A percentile compares a stretch with the other conserved stretches of the same genome.
These are phyloP conservation scores for Xylaria grammica DNA, from an alignment of 495 filamentous ascomycete species.

Conservation along the genomic window DNA sequence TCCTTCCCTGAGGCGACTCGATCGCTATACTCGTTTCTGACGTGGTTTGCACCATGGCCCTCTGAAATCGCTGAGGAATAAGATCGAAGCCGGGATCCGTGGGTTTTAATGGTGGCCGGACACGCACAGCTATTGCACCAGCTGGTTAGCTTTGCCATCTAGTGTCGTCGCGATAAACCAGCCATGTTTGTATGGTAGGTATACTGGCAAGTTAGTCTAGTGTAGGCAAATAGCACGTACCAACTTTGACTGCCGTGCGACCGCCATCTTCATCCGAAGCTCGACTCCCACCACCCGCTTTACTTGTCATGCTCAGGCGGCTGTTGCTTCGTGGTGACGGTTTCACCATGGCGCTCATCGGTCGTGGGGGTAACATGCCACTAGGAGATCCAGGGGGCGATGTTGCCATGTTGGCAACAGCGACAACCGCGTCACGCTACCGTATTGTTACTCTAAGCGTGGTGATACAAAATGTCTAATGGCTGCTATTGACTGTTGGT, in stretches of 20 bases:
- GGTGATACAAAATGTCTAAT: background rate
- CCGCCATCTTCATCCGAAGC: constrained; percentile 87
- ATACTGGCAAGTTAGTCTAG: background rate
- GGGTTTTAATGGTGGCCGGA: constrained; percentile 84
- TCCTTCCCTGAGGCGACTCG: constrained; percentile 88
- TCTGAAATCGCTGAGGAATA: constrained; percentile 93
- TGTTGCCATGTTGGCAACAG: constrained; percentile 53
- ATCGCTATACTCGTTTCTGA: constrained; percentile 83
- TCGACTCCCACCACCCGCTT: constrained; percentile 77
- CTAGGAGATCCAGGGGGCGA: constrained; percentile 62
- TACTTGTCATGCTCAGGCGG: constrained; percentile 87
- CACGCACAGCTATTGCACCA: constrained; percentile 75
- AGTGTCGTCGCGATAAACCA: constrained; percentile 13
- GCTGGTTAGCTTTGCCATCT: constrained; percentile 30
- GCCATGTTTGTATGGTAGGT: background rate
- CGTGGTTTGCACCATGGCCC: constrained; percentile 88
- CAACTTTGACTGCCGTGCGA: constrained; percentile 98
- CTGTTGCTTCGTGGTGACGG: constrained; percentile 79
- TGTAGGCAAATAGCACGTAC: constrained; percentile 62
- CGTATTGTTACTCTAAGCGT: background rate
- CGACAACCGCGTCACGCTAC: constrained; percentile 4
- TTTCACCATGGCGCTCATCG: constrained; percentile 85
- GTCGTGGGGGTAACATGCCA: constrained; percentile 61
- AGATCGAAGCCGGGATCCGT: constrained; percentile 91
- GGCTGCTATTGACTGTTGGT: background rate